Conservation (phyloP, 139 green algal species). For the Chlorella vulgaris region DNA sequence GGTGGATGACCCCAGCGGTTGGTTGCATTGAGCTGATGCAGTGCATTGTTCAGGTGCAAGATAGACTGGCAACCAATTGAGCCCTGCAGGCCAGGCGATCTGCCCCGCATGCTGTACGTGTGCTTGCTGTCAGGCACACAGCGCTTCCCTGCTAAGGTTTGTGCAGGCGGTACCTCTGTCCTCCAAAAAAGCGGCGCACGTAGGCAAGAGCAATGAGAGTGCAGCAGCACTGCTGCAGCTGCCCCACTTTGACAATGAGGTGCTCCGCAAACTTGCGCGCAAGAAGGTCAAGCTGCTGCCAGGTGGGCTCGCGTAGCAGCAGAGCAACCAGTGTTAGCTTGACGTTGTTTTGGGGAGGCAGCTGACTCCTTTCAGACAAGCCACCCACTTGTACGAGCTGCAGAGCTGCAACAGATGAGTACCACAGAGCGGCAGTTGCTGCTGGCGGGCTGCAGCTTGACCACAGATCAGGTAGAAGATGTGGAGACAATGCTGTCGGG, state of each 20-base stretch:
- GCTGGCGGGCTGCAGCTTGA: conserved; percentile 54
- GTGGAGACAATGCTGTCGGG: conserved; percentile 59
- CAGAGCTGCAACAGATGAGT: conserved; percentile 67
- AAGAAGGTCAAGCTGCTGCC: conserved; percentile 63
- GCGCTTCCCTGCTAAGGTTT: no score
- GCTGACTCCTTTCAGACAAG: no score
- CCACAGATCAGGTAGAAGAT: conserved; percentile 54
- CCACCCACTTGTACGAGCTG: no score
- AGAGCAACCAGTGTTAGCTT: background rate
- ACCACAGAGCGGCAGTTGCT: conserved; percentile 40
- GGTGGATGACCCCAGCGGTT: conserved; percentile 81
- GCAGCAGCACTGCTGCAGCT: conserved; percentile 74
- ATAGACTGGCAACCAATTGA: no score
- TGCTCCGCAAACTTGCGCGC: conserved; percentile 68
- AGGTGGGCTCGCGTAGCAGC: conserved; percentile 39
- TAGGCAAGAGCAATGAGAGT: conserved; percentile 36
- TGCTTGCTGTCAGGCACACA: no score
- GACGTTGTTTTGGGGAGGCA: background rate
- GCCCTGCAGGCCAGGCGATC: no score
- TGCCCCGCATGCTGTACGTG: no score
- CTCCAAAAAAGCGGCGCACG: conserved; percentile 14
- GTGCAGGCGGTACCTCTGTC: conserved; percentile 32
- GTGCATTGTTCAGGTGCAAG: conserved; percentile 75
- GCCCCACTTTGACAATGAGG: conserved; percentile 71
- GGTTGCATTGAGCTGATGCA: conserved; percentile 84